phyloP scores from a whole-genome alignment of 83 land plant genomes.

The Thuja plicata region DNA sequence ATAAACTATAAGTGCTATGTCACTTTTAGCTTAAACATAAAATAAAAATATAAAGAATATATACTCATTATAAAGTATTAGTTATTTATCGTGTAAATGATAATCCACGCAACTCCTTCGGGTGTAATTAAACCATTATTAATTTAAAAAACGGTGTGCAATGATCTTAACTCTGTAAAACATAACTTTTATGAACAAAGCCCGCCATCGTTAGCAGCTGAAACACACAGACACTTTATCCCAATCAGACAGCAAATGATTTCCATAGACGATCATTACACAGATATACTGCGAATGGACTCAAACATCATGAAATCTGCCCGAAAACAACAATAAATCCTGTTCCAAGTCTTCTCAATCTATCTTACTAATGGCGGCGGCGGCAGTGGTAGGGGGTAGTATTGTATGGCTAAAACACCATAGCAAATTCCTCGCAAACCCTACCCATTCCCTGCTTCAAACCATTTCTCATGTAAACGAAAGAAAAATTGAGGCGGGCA shows the following conservation, averaged over 20 bases:
- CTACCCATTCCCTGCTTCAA: not conserved
- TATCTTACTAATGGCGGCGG: not conserved
- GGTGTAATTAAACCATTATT: no score
- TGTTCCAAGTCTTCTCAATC: not conserved
- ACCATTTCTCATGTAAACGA: not conserved
- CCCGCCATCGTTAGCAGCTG: not conserved
- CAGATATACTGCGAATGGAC: not conserved
- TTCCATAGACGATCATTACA: not conserved
- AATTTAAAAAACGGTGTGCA: no score
- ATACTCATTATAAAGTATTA: no score
- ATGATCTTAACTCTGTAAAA: no score
- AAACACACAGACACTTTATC: not conserved
- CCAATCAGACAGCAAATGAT: not conserved
- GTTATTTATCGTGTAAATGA: no score
- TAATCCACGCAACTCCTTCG: no score
- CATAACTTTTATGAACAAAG: no score
- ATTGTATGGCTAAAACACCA: not conserved
- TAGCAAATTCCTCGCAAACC: not conserved
- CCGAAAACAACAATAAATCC: not conserved
- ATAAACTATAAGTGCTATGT: no score
- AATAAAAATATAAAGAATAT: no score
- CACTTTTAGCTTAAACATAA: no score
- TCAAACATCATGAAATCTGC: not conserved
- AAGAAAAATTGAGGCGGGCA: not conserved
- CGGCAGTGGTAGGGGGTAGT: not conserved